Conservation (phyloP, 2,329 filamentous ascomycete genomes). For the Fusarium cicatricum region DNA sequence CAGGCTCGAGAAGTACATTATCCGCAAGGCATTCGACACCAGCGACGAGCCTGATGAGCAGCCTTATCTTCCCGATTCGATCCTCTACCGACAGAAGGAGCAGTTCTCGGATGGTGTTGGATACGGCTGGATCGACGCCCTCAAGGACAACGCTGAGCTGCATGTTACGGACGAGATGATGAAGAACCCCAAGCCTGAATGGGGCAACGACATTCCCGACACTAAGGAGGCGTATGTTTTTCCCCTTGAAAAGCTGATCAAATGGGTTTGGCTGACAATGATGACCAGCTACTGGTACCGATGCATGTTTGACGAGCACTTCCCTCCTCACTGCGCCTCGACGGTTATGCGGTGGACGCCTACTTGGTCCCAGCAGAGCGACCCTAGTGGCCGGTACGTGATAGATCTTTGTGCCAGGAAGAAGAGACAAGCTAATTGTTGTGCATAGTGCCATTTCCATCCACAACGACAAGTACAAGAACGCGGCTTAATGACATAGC, state of each 20-base stretch:
- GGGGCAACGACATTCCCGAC: slow-evolving; percentile 91
- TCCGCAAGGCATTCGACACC: slow-evolving; percentile 97
- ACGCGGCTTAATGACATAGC: slow-evolving; percentile 48
- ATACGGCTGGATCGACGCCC: slow-evolving; percentile 97
- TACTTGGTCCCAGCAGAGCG: slow-evolving; percentile 95
- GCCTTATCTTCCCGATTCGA: slow-evolving; percentile 94
- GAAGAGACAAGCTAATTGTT: slow-evolving; percentile 24
- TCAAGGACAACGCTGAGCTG: slow-evolving; percentile 92
- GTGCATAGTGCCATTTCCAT: slow-evolving; percentile 73
- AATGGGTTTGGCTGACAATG: slow-evolving; percentile 36
- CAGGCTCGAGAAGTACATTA: slow-evolving; percentile 95
- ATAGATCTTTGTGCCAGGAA: background rate
- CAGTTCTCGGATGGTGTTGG: slow-evolving; percentile 99
- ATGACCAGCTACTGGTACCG: slow-evolving; percentile 88
- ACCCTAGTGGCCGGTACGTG: slow-evolving; percentile 85
- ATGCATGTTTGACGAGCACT: slow-evolving; percentile 98
- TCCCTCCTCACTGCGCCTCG: slow-evolving; percentile 87
- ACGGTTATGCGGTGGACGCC: slow-evolving; percentile 98
- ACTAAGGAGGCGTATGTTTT: slow-evolving; percentile 89
- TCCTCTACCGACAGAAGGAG: slow-evolving; percentile 99
- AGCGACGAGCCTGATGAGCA: slow-evolving; percentile 80
- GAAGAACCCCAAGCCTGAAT: slow-evolving; percentile 97
- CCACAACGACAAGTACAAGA: slow-evolving; percentile 78
- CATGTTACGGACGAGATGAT: slow-evolving; percentile 97
- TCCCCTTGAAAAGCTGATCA: background rate